Base-by-base conservation (phyloP, 257 asterid genomes). In the Solanum bulbocastanum region DNA sequence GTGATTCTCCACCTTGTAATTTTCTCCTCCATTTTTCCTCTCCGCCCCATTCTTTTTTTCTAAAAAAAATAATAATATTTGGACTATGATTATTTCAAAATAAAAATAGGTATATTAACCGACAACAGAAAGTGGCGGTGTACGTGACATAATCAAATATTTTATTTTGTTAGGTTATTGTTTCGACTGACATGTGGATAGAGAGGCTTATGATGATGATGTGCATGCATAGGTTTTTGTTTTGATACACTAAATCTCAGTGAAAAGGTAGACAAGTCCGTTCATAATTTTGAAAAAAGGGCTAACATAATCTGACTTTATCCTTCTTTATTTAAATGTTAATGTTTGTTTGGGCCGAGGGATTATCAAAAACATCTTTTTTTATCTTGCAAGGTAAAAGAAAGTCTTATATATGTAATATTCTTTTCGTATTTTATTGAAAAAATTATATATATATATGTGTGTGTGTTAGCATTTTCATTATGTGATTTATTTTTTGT, bases 391-490 rank as follows among this genome's bases (percentile, higher is more conserved):
- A 5, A 44, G 12, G 27, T 58, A 9, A 9, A 22, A 58, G 25
- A 58, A 58, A 58, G 1, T 4, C 10, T 58, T 10, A 0, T 23
- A 0, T 62, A 60, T 3, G 0, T 3, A 1, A 0, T 62, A n/a
- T 4, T 23, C 0, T 10, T 8, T 5, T 23, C 3, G 2, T 10
- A n/a, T 10, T 11, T n/a, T 62, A 62, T 62, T n/a, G 3, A 10
- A 23, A 0, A 11, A 23, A 10, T 60, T 1, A 30, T 30, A 30
- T 30, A 30, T 30, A 30, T 30, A 30, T 30, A 30, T 30, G 1
- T 30, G 1, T 30, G 30, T 30, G n/a, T n/a, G n/a, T n/a, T n/a
- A n/a, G n/a, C n/a, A n/a, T n/a, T n/a, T n/a, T n/a, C n/a, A n/a
- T n/a, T n/a, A n/a, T n/a, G n/a, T n/a, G n/a, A n/a, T n/a, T n/a